These are phyloP conservation scores for Starmera quercuum DNA, from an alignment of 805 yeast genomes.

Conservation along the genomic window DNA sequence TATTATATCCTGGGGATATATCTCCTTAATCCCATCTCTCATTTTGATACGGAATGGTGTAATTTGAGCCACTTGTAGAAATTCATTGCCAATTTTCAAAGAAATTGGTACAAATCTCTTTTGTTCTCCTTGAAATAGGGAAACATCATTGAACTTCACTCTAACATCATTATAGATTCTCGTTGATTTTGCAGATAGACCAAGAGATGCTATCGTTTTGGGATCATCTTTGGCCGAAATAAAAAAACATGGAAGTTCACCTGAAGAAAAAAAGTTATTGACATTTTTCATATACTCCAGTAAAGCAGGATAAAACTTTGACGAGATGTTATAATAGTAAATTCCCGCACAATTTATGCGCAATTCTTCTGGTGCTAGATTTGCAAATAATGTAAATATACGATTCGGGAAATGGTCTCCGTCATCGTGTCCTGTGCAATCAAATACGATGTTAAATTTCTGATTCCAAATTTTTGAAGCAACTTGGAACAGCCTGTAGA, in stretches of 20 bases:
- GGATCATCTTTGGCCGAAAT: slow-evolving; percentile 39
- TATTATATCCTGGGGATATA: slow-evolving; percentile 36
- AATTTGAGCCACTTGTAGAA: slow-evolving; percentile 46
- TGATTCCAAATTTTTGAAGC: slow-evolving; percentile 67
- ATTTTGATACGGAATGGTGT: slow-evolving; percentile 34
- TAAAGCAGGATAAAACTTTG: slow-evolving; percentile 19
- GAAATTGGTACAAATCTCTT: slow-evolving; percentile 53
- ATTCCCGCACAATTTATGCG: slow-evolving; percentile 43
- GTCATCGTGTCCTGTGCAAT: slow-evolving; percentile 55
- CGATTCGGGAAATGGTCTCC: slow-evolving; percentile 17
- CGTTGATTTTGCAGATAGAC: slow-evolving; percentile 34
- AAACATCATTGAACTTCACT: slow-evolving; percentile 44
- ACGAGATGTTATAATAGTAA: slow-evolving; percentile 37
- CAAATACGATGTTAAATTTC: slow-evolving; percentile 54
- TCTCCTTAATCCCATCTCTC: slow-evolving; percentile 24
- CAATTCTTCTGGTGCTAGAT: slow-evolving; percentile 44
- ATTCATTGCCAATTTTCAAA: slow-evolving; percentile 62
- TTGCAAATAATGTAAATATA: slow-evolving; percentile 29
- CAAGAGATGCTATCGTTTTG: slow-evolving; percentile 33
- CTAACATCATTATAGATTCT: slow-evolving; percentile 40
- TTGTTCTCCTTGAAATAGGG: slow-evolving; percentile 38
- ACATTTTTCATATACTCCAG: slow-evolving; percentile 17
- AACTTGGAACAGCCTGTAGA: slow-evolving; percentile 55
- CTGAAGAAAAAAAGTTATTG: slow-evolving; percentile 17
- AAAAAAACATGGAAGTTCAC: slow-evolving; percentile 28